These are phyloP conservation scores for Thalia dealbata DNA, from an alignment of 176 grass and related monocot species.

Conservation along the genomic window DNA sequence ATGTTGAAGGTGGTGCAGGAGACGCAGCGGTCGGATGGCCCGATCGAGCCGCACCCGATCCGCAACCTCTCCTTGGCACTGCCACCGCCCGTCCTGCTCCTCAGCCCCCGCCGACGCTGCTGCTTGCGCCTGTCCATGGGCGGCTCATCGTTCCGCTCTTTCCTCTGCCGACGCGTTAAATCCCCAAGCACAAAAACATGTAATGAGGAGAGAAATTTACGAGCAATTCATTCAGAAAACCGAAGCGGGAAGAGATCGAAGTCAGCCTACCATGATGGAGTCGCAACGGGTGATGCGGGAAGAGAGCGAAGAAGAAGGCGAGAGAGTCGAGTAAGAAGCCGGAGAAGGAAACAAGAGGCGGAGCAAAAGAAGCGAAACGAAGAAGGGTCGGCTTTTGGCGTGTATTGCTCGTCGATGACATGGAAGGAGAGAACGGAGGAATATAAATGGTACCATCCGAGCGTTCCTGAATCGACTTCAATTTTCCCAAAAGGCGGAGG, in stretches of 20 bases:
- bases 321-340: background rate
- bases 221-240: background rate
- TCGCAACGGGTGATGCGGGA: background rate
- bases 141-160: background rate
- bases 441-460: background rate
- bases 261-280: background rate
- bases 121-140: background rate
- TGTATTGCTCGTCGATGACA: background rate
- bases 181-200: background rate
- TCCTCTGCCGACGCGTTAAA: background rate
- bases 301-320: background rate
- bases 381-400: background rate
- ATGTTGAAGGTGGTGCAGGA: slow-evolving; percentile 68
- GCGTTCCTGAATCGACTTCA: too few species aligned
- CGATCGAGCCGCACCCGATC: background rate
- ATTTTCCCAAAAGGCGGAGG: background rate
- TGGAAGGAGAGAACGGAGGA: background rate
- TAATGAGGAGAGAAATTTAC: background rate
- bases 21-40: slow-evolving; percentile 25
- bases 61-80: background rate
- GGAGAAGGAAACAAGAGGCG: background rate
- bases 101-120: background rate
- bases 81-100: background rate
- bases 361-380: background rate
- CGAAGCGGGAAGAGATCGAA: background rate